Evolutionary conservation across 768 basidiomycete genomes (phyloP).

Genomic region (Rhodotorula graminis): DNA sequence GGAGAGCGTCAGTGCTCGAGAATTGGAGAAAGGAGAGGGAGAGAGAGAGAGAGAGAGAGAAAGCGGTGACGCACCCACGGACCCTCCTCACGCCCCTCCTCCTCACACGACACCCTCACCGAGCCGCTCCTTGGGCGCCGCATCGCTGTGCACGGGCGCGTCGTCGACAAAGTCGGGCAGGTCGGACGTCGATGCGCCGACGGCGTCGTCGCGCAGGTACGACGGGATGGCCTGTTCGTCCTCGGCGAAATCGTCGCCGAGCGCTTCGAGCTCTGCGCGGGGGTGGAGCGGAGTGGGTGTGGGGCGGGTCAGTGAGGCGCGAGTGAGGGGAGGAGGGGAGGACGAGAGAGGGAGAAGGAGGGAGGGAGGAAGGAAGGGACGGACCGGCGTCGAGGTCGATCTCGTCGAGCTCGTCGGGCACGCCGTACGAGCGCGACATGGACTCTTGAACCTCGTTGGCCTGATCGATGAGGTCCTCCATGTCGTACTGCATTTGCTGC

Average conservation of each 20-base stretch:
- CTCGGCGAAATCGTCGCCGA: constrained; percentile 63
- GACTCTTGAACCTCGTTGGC: constrained; percentile 97
- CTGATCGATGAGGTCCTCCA: constrained; percentile 95
- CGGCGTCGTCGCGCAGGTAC: constrained; percentile 65
- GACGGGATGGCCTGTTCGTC: constrained; percentile 84
- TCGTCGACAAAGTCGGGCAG: constrained; percentile 90
- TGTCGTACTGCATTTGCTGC: constrained; percentile 91
- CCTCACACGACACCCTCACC: constrained; percentile 35
- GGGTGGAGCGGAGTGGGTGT: too few relatives aligned
- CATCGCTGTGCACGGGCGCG: constrained; percentile 61
- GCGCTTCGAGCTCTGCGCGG: constrained; percentile 79
- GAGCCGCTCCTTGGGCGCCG: constrained; percentile 35
- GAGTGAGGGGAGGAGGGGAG: not conserved
- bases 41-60: too few relatives aligned
- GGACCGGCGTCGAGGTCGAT: constrained; percentile 91
- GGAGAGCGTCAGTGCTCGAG: too few relatives aligned
- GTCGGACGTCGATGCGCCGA: constrained; percentile 64
- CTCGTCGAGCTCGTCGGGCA: constrained; percentile 96
- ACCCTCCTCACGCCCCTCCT: too few relatives aligned
- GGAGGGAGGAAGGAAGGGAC: constrained; percentile 4
- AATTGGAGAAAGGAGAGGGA: too few relatives aligned
- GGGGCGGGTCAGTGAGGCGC: too few relatives aligned
- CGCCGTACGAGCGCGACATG: constrained; percentile 84
- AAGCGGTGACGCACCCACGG: too few relatives aligned
- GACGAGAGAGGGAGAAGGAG: not conserved